Evolutionary conservation across 73 alveolate genomes (phyloP).

Genomic region (Symbiodinium natans): DNA sequence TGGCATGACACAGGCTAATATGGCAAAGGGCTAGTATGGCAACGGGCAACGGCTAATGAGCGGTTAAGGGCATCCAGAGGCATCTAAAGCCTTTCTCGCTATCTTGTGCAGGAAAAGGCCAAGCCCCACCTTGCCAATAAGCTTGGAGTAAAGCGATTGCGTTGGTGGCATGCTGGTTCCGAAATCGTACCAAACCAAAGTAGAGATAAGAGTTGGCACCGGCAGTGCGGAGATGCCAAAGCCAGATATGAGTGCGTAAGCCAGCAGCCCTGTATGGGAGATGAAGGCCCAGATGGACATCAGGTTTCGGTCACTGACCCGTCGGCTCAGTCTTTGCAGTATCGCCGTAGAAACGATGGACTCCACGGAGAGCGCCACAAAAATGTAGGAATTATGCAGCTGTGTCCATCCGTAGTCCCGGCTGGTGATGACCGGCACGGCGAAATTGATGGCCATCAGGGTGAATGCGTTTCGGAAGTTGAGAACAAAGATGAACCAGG

Average conservation of each 20-base stretch:
- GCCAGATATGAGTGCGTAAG: not conserved
- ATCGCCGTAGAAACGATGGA: not conserved
- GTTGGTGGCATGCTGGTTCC: not conserved
- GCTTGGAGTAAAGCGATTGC: not conserved
- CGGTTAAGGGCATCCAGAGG: too few relatives aligned
- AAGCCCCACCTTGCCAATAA: not conserved
- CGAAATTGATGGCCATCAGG: not conserved
- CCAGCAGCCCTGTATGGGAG: not conserved
- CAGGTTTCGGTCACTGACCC: not conserved
- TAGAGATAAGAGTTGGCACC: not conserved
- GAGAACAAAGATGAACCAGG: not conserved
- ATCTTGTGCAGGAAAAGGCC: not conserved
- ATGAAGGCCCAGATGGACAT: not conserved
- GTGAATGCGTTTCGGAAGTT: not conserved
- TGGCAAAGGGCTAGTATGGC: too few relatives aligned
- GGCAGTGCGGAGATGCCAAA: not conserved
- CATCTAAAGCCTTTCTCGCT: too few relatives aligned
- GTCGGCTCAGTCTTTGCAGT: not conserved
- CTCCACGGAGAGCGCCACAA: not conserved
- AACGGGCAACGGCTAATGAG: too few relatives aligned
- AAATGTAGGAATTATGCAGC: not conserved
- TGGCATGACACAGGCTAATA: too few relatives aligned
- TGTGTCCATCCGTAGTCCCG: not conserved
- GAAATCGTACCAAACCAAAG: not conserved
- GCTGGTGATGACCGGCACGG: not conserved